Base-by-base conservation (phyloP, 2,329 filamentous ascomycete species). In the Claviceps pazoutovae region DNA sequence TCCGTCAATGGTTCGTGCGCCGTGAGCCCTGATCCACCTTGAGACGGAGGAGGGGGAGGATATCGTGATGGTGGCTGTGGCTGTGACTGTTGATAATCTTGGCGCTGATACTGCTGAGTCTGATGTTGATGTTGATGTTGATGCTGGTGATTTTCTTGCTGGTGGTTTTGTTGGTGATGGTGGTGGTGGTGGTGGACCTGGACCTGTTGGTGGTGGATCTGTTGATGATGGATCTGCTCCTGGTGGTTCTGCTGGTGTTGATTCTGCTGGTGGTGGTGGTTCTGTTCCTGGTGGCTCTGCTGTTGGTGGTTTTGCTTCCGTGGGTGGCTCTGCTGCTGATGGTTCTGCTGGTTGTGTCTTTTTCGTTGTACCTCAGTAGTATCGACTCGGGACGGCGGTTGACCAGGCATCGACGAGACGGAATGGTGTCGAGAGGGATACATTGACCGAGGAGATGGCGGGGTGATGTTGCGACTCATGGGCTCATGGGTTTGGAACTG, bases 401-500 rank as follows among this genome's bases (percentile, higher is more conserved):
- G 68, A 45, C 66, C 65, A 41, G 59, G 62, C 37, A 66, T 63
- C 19, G 64, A 56, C 23, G 61, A 56, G 56, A 67, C 58, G 16
- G 61, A 59, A 30, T 61, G 63, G 21, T 64, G 61, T 54, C 71
- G 67, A 54, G 62, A 49, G n/a, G 48, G 62, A 59, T 76, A 76
- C 17, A 62, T 55, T 11, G 57, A 49, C 50, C 68, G 66, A 55
- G 72, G 66, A n/a, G 71, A 69, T 21, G 69, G 66, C 23, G 67
- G 64, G 51, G 65, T 61, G 54, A 68, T 61, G 50, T 75, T 72
- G 49, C 71, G 71, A 26, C 70, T 64, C 43, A 72, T 57, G 55
- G 64, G 71, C 42, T 71, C 69, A 54, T 77, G 73, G 2, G 72
- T 73, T 59, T 71, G 74, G 39, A 66, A 70, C 61, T 71, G 73